phyloP scores from a whole-genome alignment of 768 basidiomycete species.

The Boletus pseudo-olivaceus region DNA sequence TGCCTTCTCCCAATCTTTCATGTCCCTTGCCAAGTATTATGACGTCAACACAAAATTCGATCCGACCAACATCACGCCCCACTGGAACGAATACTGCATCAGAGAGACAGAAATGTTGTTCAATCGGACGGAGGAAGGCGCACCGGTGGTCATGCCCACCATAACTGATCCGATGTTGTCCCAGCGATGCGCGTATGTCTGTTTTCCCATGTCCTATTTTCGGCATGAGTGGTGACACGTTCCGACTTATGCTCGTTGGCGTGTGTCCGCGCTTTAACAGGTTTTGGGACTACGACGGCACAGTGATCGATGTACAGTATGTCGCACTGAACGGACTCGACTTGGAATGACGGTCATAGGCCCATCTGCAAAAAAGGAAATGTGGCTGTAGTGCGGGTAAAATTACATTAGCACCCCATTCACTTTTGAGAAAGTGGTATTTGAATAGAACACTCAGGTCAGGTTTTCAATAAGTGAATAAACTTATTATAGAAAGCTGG shows the following conservation, averaged over 20 bases:
- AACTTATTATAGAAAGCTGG: too few species aligned
- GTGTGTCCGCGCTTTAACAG: not conserved
- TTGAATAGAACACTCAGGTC: too few species aligned
- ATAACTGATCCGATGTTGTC: not conserved
- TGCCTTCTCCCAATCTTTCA: slow-evolving; percentile 27
- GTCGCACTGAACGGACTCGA: not conserved
- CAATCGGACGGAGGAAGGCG: slow-evolving; percentile 11
- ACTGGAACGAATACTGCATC: slow-evolving; percentile 5
- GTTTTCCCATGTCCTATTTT: not conserved
- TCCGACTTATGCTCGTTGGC: not conserved
- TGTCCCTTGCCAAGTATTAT: slow-evolving; percentile 19
- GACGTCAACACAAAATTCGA: slow-evolving; percentile 23
- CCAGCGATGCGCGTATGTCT: slow-evolving; percentile 13
- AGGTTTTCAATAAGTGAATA: too few species aligned
- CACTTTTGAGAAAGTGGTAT: too few species aligned
- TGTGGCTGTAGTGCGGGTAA: too few species aligned
- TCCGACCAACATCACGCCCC: slow-evolving; percentile 13
- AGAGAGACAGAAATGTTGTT: slow-evolving; percentile 18
- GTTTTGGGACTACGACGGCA: slow-evolving; percentile 12
- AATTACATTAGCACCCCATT: too few species aligned
- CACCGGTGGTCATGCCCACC: slow-evolving; percentile 1
- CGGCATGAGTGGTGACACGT: too few species aligned
- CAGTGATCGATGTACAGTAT: slow-evolving; percentile 2
- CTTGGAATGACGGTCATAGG: too few species aligned
- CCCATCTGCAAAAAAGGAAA: too few species aligned